These are phyloP conservation scores for Huiozyma naganishii DNA, from an alignment of 805 yeast species.

Conservation along the genomic window DNA sequence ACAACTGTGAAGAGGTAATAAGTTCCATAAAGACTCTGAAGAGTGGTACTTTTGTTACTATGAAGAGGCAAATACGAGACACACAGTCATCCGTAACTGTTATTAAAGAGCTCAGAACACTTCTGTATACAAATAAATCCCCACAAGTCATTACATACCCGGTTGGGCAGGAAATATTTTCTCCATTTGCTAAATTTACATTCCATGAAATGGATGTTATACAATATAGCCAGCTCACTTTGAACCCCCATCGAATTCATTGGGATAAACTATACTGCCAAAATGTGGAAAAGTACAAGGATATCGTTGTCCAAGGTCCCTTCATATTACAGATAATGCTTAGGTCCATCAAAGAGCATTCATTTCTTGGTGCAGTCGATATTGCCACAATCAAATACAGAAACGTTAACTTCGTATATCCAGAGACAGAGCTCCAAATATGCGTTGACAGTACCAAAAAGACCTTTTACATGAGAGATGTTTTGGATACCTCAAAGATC, in stretches of 20 bases:
- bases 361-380: too few species aligned
- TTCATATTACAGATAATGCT: slow-evolving; percentile 51
- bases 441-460: background rate
- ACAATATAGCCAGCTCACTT: slow-evolving; percentile 64
- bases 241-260: slow-evolving; percentile 80
- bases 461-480: slow-evolving; percentile 52
- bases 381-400: slow-evolving; percentile 29
- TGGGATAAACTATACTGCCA: slow-evolving; percentile 48
- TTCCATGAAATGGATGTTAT: slow-evolving; percentile 33
- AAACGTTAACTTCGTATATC: slow-evolving; percentile 35
- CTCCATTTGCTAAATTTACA: slow-evolving; percentile 11
- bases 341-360: slow-evolving; percentile 34
- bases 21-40: slow-evolving; percentile 29
- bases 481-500: background rate
- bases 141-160: background rate
- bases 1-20: slow-evolving; percentile 46
- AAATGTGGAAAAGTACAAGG: slow-evolving; percentile 47
- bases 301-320: slow-evolving; percentile 72
- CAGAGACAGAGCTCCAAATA: slow-evolving; percentile 19
- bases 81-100: slow-evolving; percentile 14
- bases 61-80: slow-evolving; percentile 38
- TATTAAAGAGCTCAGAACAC: slow-evolving; percentile 43
- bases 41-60: slow-evolving; percentile 40
- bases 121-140: slow-evolving; percentile 47
- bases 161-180: background rate